phyloP scores from a whole-genome alignment of 2,329 filamentous ascomycete genomes.

The Penicillium polonicum region DNA sequence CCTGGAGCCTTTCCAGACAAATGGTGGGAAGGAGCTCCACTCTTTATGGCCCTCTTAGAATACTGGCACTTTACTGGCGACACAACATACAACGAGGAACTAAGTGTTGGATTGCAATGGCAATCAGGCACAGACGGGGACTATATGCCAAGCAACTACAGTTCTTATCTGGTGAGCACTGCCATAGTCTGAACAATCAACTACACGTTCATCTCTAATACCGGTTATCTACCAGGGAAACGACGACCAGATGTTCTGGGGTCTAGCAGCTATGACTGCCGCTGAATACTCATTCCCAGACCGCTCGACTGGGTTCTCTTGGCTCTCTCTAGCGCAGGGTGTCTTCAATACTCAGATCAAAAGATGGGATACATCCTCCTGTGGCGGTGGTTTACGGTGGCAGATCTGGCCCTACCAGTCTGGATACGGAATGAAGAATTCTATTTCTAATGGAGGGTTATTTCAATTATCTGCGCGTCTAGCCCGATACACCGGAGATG shows the following conservation, averaged over 20 bases:
- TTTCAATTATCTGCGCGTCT: constrained; percentile 16
- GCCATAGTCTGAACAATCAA: background rate
- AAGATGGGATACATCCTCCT: constrained; percentile 13
- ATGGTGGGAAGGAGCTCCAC: constrained; percentile 16
- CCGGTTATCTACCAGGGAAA: constrained; percentile 5
- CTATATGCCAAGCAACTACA: constrained; percentile 16
- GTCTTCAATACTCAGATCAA: constrained; percentile 13
- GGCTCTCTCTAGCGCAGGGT: constrained; percentile 12
- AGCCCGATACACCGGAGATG: constrained; percentile 11
- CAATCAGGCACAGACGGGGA: constrained; percentile 10
- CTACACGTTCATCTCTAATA: background rate
- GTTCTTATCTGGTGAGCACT: constrained; percentile 11
- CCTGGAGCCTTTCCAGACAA: constrained; percentile 17
- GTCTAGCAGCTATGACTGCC: constrained; percentile 16
- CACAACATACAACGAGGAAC: constrained; percentile 12
- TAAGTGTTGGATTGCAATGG: constrained; percentile 16
- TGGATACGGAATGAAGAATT: constrained; percentile 15
- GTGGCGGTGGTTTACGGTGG: constrained; percentile 17
- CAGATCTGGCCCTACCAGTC: constrained; percentile 12
- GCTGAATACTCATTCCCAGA: constrained; percentile 9
- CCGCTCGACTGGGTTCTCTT: constrained; percentile 3
- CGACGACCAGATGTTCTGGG: constrained; percentile 19
- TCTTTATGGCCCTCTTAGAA: constrained; percentile 13
- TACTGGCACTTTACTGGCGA: constrained; percentile 18
- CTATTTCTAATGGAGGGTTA: constrained; percentile 14